A percentile compares a stretch with the other conserved stretches of the same genome.
Evolutionary conservation across 164 flowering plant species (phyloP).

Genomic region (Stephania yunnanensis): DNA sequence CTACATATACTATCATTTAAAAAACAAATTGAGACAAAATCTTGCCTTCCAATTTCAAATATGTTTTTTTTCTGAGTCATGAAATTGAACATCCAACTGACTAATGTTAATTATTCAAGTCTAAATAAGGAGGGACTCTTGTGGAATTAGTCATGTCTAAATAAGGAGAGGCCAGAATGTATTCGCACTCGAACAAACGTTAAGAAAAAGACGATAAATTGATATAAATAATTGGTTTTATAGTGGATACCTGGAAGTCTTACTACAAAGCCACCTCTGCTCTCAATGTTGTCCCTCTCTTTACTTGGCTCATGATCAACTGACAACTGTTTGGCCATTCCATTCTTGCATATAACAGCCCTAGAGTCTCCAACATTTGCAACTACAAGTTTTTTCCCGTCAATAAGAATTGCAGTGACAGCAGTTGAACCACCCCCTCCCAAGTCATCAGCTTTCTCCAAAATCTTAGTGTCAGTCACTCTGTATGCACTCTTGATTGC

Average conservation of each 20-base stretch:
- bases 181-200: background rate
- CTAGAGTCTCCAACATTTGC: slow-evolving; percentile 92
- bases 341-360: slow-evolving; percentile 68
- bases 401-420: slow-evolving; percentile 75
- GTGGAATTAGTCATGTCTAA: too few relatives aligned
- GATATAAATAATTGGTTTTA: background rate
- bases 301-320: slow-evolving; percentile 77
- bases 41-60: too few relatives aligned
- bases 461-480: slow-evolving; percentile 52
- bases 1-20: too few relatives aligned
- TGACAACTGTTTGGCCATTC: slow-evolving; percentile 68
- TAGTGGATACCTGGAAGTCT: slow-evolving; percentile 50
- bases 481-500: slow-evolving; percentile 71
- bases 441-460: slow-evolving; percentile 36
- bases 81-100: too few relatives aligned
- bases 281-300: slow-evolving; percentile 51
- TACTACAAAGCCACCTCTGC: slow-evolving; percentile 70
- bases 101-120: too few relatives aligned
- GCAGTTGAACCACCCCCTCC: slow-evolving; percentile 91
- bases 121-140: too few relatives aligned
- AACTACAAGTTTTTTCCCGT: slow-evolving; percentile 61
- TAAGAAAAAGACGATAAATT: background rate
- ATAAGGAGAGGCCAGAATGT: too few relatives aligned
- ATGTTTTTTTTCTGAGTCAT: too few relatives aligned
- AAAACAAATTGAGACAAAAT: too few relatives aligned